phyloP scores from a whole-genome alignment of 805 yeast genomes.

The Wickerhamiella parazyma region DNA sequence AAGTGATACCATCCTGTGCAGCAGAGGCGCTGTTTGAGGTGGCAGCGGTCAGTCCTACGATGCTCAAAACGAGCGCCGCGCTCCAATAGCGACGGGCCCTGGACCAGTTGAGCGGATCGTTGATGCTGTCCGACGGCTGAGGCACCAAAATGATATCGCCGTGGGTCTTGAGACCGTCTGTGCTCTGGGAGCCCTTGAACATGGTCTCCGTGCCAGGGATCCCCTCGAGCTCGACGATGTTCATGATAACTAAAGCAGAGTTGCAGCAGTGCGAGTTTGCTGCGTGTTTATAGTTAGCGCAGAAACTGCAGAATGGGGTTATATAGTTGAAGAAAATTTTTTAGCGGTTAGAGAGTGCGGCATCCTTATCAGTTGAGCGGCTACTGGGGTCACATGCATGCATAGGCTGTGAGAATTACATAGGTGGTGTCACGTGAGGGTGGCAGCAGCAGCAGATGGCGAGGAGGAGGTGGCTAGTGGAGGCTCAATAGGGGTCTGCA shows the following conservation, averaged over 20 bases:
- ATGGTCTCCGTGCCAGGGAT: conserved; percentile 21
- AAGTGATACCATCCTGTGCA: conserved; percentile 52
- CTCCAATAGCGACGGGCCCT: conserved; percentile 34
- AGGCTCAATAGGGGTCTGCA: no score
- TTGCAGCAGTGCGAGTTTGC: no score
- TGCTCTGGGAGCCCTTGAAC: conserved; percentile 27
- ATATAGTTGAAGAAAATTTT: no score
- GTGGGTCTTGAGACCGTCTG: conserved; percentile 15
- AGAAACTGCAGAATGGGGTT: no score
- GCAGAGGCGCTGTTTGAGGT: conserved; percentile 63
- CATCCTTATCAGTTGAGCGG: not conserved
- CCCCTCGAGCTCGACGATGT: conserved; percentile 2
- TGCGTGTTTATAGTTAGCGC: no score
- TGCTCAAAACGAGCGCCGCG: conserved; percentile 27
- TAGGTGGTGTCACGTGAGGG: no score
- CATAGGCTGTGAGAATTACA: no score
- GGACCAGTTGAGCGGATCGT: conserved; percentile 59
- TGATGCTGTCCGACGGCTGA: conserved; percentile 52
- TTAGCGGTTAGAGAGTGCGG: no score
- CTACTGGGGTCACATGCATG: no score
- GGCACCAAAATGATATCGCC: conserved; percentile 44
- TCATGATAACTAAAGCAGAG: not conserved
- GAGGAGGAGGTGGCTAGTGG: no score
- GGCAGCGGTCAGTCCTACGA: conserved; percentile 36
- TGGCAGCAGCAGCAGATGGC: no score